These are phyloP conservation scores for Lathyrus oleraceus DNA, from an alignment of 306 rosid genomes.

Conservation along the genomic window DNA sequence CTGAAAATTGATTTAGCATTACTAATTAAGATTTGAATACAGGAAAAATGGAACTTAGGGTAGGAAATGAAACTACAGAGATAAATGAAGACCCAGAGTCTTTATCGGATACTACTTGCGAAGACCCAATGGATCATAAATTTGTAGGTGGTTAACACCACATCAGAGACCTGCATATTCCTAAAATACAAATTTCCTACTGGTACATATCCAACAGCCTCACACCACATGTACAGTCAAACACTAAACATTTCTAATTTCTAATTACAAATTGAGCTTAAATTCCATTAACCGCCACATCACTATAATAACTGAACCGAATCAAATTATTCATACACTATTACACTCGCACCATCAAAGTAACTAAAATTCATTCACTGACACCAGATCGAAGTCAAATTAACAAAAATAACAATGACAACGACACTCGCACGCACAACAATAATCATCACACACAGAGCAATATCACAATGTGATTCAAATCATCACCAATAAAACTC, in stretches of 20 bases:
- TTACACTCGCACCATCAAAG: too few species aligned
- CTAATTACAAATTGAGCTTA: too few species aligned
- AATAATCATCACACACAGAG: neutral
- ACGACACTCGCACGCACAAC: too few species aligned
- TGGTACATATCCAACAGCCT: neutral
- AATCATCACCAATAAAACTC: neutral
- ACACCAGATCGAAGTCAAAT: too few species aligned
- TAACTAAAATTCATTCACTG: too few species aligned
- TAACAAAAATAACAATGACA: too few species aligned
- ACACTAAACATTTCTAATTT: too few species aligned
- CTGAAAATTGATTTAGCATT: neutral
- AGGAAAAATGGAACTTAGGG: neutral
- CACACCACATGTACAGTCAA: neutral
- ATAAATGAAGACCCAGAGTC: neutral
- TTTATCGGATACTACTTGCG: neutral
- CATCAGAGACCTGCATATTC: neutral
- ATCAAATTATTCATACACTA: too few species aligned
- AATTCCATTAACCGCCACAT: too few species aligned
- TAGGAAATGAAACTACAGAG: neutral
- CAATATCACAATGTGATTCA: neutral
- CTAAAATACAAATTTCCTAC: slow-evolving; percentile 11
- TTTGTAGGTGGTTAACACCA: neutral
- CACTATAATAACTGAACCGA: too few species aligned
- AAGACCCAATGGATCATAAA: neutral
- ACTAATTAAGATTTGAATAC: neutral